These are phyloP conservation scores for Hordeum vulgare DNA, from an alignment of 176 grass and related monocot species.

Conservation along the genomic window MorexV3_pseudomolecules_assembly NC_058522.1:571842493-571842992, in stretches of 20 bases:
- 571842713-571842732: conserved; percentile 82
- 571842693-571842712: conserved; percentile 71
- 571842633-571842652: conserved; percentile 64
- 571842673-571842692: conserved; percentile 20
- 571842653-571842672: conserved; percentile 40
- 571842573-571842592: conserved; percentile 38
- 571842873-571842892: conserved; percentile 9
- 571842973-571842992: conserved; percentile 35
- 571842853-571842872: conserved; percentile 24
- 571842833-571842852: conserved; percentile 32
- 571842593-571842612: conserved; percentile 65
- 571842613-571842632: conserved; percentile 52
- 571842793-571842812: conserved; percentile 60
- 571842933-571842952: neutral
- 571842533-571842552: conserved; percentile 63
- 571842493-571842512: conserved; percentile 47
- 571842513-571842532: conserved; percentile 2
- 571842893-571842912: conserved; percentile 10
- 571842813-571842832: conserved; percentile 28
- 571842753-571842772: conserved; percentile 65
- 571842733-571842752: conserved; percentile 17
- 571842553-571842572: conserved; percentile 70
- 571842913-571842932: conserved; percentile 29
- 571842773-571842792: conserved; percentile 64
- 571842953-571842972: conserved; percentile 21